Evolutionary conservation across 768 basidiomycete species (phyloP), one percentile per base, ranked within the genome.

Genomic region (Symmetrospora coprosmae): DNA sequence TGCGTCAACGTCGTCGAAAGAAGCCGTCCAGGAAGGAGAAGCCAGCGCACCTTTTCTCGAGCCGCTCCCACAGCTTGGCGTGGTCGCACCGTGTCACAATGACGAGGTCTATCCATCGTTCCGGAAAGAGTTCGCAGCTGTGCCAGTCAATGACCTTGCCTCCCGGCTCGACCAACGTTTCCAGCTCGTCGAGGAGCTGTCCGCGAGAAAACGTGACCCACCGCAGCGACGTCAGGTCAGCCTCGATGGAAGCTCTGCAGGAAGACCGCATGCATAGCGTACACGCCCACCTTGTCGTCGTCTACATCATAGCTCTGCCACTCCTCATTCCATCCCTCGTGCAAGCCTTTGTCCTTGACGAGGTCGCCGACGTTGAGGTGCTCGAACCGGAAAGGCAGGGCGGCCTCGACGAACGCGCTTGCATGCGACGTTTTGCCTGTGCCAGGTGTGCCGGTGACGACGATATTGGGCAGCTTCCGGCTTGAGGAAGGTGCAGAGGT

Each of bases 221-320:
- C n/a, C n/a, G n/a, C n/a, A n/a, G n/a, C n/a, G n/a, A n/a, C n/a
- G n/a, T n/a, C n/a, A n/a, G n/a, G n/a, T n/a, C n/a, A n/a, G n/a
- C n/a, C n/a, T n/a, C n/a, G n/a, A n/a, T n/a, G n/a, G n/a, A n/a
- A n/a, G n/a, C n/a, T n/a, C n/a, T 13, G 8, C 14, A 25, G 34
- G n/a, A 7, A 31, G 30, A 14, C 25, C 25, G 27, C 27, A 38
- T 30, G 21, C 25, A 39, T 19, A 33, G 39, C 2, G 25, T 11
- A 9, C 48, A 40, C 64, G 69, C 80, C 51, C 64, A 90, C 90
- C 79, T 87, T 87, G 76, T 99, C 94, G 72, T 99, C 94, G 69
- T 97, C 88, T 8, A 94, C 86, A 1, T 82, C 84, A 72, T 87
- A 94, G 49, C 81, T 83, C 69, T 91, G 83, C 94, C 94, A 99